These are phyloP conservation scores for Papilionanthe hybrid DNA, from an alignment of 116 monocot species.

Conservation along the genomic window DNA sequence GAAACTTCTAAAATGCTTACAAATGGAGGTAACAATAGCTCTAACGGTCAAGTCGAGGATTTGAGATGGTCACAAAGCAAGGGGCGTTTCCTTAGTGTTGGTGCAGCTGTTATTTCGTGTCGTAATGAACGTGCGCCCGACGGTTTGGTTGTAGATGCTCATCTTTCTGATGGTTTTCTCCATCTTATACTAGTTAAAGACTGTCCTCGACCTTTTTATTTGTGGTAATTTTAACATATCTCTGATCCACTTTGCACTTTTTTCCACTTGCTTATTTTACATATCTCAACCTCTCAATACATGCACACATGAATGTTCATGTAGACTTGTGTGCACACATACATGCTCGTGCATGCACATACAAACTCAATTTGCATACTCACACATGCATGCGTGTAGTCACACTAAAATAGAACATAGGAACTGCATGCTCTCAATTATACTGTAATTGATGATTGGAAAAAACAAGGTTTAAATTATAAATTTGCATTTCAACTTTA, in stretches of 20 bases:
- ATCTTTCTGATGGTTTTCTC: slow-evolving; percentile 84
- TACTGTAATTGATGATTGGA: no score
- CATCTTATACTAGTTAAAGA: slow-evolving; percentile 88
- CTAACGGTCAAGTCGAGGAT: slow-evolving; percentile 17
- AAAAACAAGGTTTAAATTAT: no score
- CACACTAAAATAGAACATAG: no score
- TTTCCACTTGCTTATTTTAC: not conserved
- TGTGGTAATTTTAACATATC: slow-evolving; percentile 48
- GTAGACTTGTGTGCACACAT: no score
- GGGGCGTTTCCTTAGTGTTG: slow-evolving; percentile 75
- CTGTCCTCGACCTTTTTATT: slow-evolving; percentile 65
- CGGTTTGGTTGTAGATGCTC: slow-evolving; percentile 85
- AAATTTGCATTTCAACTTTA: no score
- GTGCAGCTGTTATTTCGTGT: slow-evolving; percentile 86
- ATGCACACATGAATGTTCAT: no score
- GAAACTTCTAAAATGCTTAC: slow-evolving; percentile 10
- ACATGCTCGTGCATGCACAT: no score
- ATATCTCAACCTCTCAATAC: no score
- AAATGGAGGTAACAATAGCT: slow-evolving; percentile 13
- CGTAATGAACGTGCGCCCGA: slow-evolving; percentile 91
- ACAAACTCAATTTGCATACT: no score
- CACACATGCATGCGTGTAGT: no score
- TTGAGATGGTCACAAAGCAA: slow-evolving; percentile 50
- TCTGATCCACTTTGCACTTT: not conserved
- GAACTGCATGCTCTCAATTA: no score